A percentile compares a stretch with the other conserved stretches of the same genome.
Evolutionary conservation across 352 stramenopile species (phyloP).

Genomic region (Blastocystis hominis): DNA sequence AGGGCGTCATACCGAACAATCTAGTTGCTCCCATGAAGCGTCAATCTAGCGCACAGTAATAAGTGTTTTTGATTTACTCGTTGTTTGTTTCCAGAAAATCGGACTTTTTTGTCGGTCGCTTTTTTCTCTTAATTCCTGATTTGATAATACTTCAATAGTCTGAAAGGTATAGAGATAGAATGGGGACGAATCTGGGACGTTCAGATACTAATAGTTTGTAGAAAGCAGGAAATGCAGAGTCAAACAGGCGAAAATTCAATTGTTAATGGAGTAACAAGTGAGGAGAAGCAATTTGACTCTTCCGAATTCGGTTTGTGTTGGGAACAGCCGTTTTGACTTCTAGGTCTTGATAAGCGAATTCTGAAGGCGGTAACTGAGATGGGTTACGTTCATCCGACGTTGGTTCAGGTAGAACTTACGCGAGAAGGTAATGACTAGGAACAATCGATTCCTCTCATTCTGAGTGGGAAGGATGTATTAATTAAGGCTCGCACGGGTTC

Average conservation of each 20-base stretch:
- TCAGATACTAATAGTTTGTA: background rate
- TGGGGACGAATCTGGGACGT: background rate
- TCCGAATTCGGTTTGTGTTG: slow-evolving; percentile 65
- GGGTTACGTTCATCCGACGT: slow-evolving; percentile 74
- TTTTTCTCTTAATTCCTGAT: background rate
- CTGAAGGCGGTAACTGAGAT: slow-evolving; percentile 76
- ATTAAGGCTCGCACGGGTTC: slow-evolving; percentile 80
- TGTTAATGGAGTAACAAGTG: slow-evolving; percentile 13
- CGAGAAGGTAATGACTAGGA: slow-evolving; percentile 60
- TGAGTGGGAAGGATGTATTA: slow-evolving; percentile 82
- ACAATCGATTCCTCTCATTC: slow-evolving; percentile 79
- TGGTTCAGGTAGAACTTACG: slow-evolving; percentile 67
- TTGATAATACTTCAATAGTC: background rate
- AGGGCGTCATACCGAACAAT: background rate
- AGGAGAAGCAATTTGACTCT: slow-evolving; percentile 62
- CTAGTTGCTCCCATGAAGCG: background rate
- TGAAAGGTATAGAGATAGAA: background rate
- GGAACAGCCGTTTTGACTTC: slow-evolving; percentile 65
- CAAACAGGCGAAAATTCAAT: background rate
- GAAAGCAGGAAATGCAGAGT: background rate
- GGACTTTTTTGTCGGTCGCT: background rate
- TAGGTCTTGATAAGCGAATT: slow-evolving; percentile 73
- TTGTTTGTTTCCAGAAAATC: background rate
- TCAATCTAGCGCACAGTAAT: background rate
- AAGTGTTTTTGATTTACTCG: background rate